Conservation (phyloP, 768 basidiomycete genomes). For the Leucosporidium creatinivorum region DNA sequence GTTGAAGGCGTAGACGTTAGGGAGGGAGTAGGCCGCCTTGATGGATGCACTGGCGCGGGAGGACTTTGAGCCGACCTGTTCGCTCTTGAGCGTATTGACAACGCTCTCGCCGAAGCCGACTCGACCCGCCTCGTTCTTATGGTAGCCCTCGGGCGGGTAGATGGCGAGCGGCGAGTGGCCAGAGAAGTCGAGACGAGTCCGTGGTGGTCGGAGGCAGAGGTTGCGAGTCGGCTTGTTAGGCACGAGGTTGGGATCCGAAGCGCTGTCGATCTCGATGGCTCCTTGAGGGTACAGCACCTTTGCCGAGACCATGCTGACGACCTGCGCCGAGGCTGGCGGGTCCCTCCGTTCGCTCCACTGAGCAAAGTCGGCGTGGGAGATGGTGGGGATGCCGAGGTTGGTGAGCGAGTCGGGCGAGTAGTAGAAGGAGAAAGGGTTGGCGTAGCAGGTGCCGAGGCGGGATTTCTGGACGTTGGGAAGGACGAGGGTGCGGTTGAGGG, state of each 20-base stretch:
- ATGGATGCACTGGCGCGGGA: slow-evolving; percentile 6
- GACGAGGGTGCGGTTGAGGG: slow-evolving; percentile 54
- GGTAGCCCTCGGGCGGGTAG: slow-evolving; percentile 36
- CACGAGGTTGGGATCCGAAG: slow-evolving; percentile 30
- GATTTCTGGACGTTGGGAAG: slow-evolving; percentile 57
- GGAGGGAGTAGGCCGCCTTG: slow-evolving; percentile 18
- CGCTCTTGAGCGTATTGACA: slow-evolving; percentile 33
- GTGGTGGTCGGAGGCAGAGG: slow-evolving; percentile 35
- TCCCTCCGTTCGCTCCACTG: slow-evolving; percentile 43
- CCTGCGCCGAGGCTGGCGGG: slow-evolving; percentile 41
- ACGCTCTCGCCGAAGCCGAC: slow-evolving; percentile 36
- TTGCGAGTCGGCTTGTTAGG: slow-evolving; percentile 34
- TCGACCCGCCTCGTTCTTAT: slow-evolving; percentile 23
- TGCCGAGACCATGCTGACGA: slow-evolving; percentile 43
- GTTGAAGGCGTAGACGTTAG: slow-evolving; percentile 51
- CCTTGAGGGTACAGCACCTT: slow-evolving; percentile 20
- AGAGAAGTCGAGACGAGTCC: slow-evolving; percentile 34
- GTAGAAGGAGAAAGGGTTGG: slow-evolving; percentile 50
- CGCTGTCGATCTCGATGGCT: slow-evolving; percentile 35
- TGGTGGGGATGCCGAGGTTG: slow-evolving; percentile 40
- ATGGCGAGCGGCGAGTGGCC: slow-evolving; percentile 31
- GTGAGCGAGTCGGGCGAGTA: slow-evolving; percentile 42
- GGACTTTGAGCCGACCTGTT: slow-evolving; percentile 27
- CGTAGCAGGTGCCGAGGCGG: slow-evolving; percentile 51
- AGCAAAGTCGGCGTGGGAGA: slow-evolving; percentile 45